Evolutionary conservation across 352 stramenopile genomes (phyloP), one percentile per base, ranked within the genome.

Genomic region (Pythium rhizo-oryzae): DNA sequence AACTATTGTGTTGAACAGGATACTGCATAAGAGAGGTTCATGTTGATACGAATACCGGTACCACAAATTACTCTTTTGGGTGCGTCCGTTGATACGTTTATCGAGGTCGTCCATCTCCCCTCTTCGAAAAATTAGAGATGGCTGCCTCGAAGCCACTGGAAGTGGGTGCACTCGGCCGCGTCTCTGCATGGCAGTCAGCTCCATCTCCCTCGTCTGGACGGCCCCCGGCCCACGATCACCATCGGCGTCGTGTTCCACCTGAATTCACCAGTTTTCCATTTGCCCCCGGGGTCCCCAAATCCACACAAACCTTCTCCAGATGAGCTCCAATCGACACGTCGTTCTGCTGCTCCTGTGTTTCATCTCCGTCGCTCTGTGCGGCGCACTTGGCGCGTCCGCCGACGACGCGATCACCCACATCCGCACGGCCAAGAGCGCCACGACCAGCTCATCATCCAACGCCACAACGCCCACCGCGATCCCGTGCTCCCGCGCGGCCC

Each of bases 131-230:
- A 21, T n/a, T 47, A 21, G 12, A 8, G 12, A 47, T 57, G 28
- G 28, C 51, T 57, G 33, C 6, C n/a, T 12, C 41, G 51, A 57
- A 57, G 51, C 51, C 51, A 57, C 35, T 43, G 19, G 51, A 37
- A 57, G 18, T 57, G 51, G 50, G 50, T 41, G 28, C 13, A 55
- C 3, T 8, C 0, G 6, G 8, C 25, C 28, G 12, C 21, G 12
- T 28, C 49, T 39, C 50, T 56, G 28, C 24, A 21, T 24, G 23
- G n/a, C 11, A 8, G 39, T 23, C 9, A 47, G n/a, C n/a, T n/a
- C n/a, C n/a, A n/a, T n/a, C n/a, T n/a, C n/a, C n/a, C n/a, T n/a
- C n/a, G n/a, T n/a, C n/a, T n/a, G n/a, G n/a, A n/a, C n/a, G n/a
- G n/a, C n/a, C n/a, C n/a, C n/a, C n/a, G n/a, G n/a, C n/a, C n/a